phyloP scores from a whole-genome alignment of 257 asterid genomes.

The Dorcoceras hygrometricum region DNA sequence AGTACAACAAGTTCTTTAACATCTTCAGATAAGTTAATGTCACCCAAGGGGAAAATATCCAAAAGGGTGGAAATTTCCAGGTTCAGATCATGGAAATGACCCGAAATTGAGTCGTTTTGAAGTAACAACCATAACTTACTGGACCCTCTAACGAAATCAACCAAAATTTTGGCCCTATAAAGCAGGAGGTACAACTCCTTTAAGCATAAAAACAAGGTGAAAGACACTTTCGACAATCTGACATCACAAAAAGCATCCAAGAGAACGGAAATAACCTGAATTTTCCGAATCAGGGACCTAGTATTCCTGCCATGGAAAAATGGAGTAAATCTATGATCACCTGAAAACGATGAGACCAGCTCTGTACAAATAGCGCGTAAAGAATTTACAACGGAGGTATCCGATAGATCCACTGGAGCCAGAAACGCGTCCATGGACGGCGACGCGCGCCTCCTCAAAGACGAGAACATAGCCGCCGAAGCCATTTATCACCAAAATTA shows the following conservation, averaged over 20 bases:
- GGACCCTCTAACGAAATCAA: conserved; percentile 64
- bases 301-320: conserved; percentile 55
- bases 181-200: conserved; percentile 92
- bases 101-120: conserved; percentile 65
- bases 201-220: conserved; percentile 63
- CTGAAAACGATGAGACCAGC: conserved; percentile 47
- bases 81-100: conserved; percentile 80
- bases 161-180: conserved; percentile 73
- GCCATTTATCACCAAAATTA: conserved; percentile 44
- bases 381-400: conserved; percentile 50
- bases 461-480: conserved; percentile 79
- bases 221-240: conserved; percentile 33
- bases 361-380: conserved; percentile 50
- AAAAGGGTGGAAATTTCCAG: conserved; percentile 79
- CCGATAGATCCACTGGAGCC: conserved; percentile 73
- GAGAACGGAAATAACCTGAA: conserved; percentile 59
- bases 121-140: conserved; percentile 88
- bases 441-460: conserved; percentile 81
- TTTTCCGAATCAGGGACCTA: conserved; percentile 61
- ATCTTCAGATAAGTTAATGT: conserved; percentile 51
- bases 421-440: conserved; percentile 80
- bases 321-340: conserved; percentile 32
- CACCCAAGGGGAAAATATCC: conserved; percentile 73
- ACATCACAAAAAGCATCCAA: conserved; percentile 55
- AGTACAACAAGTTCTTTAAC: conserved; percentile 67